Base-by-base conservation (phyloP, 2,329 filamentous ascomycete species). In the Pseudodiploospora longispora region DNA sequence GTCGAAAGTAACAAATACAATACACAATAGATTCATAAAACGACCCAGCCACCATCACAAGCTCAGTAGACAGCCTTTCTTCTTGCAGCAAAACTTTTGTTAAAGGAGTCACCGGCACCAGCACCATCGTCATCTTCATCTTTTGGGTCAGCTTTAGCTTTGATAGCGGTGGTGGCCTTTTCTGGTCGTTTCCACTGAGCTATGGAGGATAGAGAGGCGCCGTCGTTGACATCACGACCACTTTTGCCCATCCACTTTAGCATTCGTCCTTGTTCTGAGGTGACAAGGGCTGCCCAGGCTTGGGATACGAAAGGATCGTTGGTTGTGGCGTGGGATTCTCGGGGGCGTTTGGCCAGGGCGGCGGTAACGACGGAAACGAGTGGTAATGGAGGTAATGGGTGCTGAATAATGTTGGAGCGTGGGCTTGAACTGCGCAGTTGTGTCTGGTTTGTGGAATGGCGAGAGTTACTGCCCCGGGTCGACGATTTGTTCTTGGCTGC, bases 261-360 rank as follows among this genome's bases (percentile, higher is more conserved):
- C 41, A 51, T 39, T 30, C 49, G 39, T 2, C 36, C 19, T 31
- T 38, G 30, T 30, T 52, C 27, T 2, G 38, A 8, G 5, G 46
- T 39, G 10, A 53, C 47, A 27, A 54, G 9, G 1, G 44, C 27
- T 6, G 42, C 39, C 54, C 54, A 56, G 8, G 45, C 19, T 4
- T 44, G 47, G 2, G 49, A 45, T 2, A 46, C 1, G 19, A 52
- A 55, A 2, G 52, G 50, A 32, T 55, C 53, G 8, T 19, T 12
- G n/a, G 6, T 40, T 38, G 6, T 34, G 36, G n/a, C 27, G 10
- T 7, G 6, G 6, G 2, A 9, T 9, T 8, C 4, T 3, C 27
- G 41, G 10, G 19, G 19, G 5, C 10, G 8, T 5, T 10, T 6
- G 2, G 33, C 32, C 2, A 45, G 19, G 29, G 29, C 40, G 10